Evolutionary conservation across 306 rosid genomes (phyloP).

Genomic region (Begonia masoniana): DNA sequence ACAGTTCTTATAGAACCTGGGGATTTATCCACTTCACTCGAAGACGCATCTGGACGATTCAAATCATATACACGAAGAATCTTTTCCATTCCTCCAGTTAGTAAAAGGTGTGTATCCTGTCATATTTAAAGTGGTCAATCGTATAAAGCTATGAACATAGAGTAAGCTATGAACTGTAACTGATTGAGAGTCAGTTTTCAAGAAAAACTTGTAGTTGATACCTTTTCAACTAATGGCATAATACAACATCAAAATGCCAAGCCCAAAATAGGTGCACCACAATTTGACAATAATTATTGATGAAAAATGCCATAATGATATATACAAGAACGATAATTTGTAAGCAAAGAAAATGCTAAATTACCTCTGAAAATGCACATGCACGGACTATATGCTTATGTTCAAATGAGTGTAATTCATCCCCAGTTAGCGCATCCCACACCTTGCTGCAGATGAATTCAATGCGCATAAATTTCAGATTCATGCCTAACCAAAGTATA

Average conservation of each 20-base stretch:
- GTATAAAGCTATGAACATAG: neutral
- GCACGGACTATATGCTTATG: constrained; percentile 99
- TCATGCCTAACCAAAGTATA: too few relatives aligned
- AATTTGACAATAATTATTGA: too few relatives aligned
- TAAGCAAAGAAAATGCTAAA: too few relatives aligned
- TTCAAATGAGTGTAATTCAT: constrained; percentile 83
- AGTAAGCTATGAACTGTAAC: too few relatives aligned
- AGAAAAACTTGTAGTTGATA: too few relatives aligned
- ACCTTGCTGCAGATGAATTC: constrained; percentile 53
- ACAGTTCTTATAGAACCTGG: constrained; percentile 95
- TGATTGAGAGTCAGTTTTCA: too few relatives aligned
- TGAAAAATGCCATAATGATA: too few relatives aligned
- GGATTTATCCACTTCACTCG: constrained; percentile 88
- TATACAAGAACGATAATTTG: too few relatives aligned
- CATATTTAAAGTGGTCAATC: constrained; percentile 1
- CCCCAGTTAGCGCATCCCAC: constrained; percentile 96
- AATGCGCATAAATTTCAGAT: too few relatives aligned
- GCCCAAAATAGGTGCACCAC: too few relatives aligned
- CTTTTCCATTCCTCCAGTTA: constrained; percentile 93
- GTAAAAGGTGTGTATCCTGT: constrained; percentile 80
- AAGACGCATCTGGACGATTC: constrained; percentile 90
- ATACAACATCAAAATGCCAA: too few relatives aligned
- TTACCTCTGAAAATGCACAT: constrained; percentile 89
- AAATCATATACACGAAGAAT: constrained; percentile 80
- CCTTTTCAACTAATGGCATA: too few relatives aligned